phyloP scores from a whole-genome alignment of 2,329 filamentous ascomycete species.

The Fusarium sp. region DNA sequence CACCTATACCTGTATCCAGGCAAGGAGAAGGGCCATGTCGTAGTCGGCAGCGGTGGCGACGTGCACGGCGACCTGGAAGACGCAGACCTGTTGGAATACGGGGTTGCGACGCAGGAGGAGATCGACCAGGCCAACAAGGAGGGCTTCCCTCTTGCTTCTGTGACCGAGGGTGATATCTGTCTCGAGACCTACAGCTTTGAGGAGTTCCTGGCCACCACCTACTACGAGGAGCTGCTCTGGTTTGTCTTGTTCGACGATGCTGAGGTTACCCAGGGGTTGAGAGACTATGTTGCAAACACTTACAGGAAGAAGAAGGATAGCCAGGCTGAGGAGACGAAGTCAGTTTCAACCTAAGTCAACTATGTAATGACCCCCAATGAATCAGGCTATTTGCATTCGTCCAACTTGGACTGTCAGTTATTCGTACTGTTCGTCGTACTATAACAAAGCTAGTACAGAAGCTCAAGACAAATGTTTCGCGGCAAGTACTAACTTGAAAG shows the following conservation, averaged over 20 bases:
- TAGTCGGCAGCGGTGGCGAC: neutral
- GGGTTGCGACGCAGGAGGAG: neutral
- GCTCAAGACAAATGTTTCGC: no score
- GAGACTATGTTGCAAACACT: neutral
- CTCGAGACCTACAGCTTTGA: slow-evolving; percentile 3
- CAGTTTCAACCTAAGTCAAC: neutral
- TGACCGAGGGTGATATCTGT: neutral
- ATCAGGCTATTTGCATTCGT: no score
- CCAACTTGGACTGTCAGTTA: no score
- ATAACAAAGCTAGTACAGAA: no score
- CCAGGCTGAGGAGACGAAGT: neutral
- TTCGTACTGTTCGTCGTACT: no score
- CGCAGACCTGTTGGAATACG: neutral
- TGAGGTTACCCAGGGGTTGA: neutral
- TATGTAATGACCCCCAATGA: no score
- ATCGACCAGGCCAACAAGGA: neutral
- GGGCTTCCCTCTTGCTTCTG: slow-evolving; percentile 1
- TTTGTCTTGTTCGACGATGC: neutral
- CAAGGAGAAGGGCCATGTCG: neutral
- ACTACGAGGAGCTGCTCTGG: neutral
- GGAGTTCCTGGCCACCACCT: neutral
- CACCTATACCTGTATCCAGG: neutral
- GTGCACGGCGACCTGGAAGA: neutral
- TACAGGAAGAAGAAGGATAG: neutral
- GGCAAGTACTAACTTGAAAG: no score